phyloP scores from a whole-genome alignment of 306 rosid species.

The Fagus sylvatica region DNA sequence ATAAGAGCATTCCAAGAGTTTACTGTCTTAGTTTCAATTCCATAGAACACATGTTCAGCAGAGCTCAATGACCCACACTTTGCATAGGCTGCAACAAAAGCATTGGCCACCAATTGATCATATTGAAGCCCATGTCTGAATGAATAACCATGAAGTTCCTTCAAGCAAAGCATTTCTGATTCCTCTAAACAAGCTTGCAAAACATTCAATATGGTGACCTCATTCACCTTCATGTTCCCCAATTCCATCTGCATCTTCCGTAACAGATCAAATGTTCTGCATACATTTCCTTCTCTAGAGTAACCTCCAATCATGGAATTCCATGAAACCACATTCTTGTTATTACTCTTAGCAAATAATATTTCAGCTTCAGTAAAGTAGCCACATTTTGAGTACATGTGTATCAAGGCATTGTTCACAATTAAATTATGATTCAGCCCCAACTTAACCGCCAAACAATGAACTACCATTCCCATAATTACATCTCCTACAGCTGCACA shows the following conservation, averaged over 20 bases:
- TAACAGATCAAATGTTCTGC: slow-evolving; percentile 51
- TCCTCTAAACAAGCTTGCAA: slow-evolving; percentile 63
- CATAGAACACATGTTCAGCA: slow-evolving; percentile 59
- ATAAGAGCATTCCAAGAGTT: slow-evolving; percentile 85
- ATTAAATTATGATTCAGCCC: slow-evolving; percentile 49
- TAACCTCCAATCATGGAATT: slow-evolving; percentile 68
- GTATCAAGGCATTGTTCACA: slow-evolving; percentile 67
- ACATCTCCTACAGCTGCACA: slow-evolving; percentile 51
- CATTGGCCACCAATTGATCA: slow-evolving; percentile 67
- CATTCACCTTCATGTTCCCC: slow-evolving; percentile 47
- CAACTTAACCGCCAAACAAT: slow-evolving; percentile 68
- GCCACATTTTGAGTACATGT: slow-evolving; percentile 81
- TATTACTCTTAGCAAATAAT: slow-evolving; percentile 50
- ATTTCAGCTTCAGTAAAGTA: slow-evolving; percentile 40
- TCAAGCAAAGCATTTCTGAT: slow-evolving; percentile 50
- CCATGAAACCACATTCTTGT: slow-evolving; percentile 76
- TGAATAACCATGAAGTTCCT: slow-evolving; percentile 70
- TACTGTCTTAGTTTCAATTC: slow-evolving; percentile 52
- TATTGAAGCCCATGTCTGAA: slow-evolving; percentile 49
- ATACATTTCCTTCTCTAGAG: slow-evolving; percentile 57
- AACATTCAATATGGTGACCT: slow-evolving; percentile 67
- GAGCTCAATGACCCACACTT: slow-evolving; percentile 57
- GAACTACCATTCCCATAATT: slow-evolving; percentile 59
- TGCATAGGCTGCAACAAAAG: slow-evolving; percentile 64
- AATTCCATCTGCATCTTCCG: slow-evolving; percentile 55